phyloP scores from a whole-genome alignment of 352 stramenopile species.

The Phytophthora pinifolia region DNA sequence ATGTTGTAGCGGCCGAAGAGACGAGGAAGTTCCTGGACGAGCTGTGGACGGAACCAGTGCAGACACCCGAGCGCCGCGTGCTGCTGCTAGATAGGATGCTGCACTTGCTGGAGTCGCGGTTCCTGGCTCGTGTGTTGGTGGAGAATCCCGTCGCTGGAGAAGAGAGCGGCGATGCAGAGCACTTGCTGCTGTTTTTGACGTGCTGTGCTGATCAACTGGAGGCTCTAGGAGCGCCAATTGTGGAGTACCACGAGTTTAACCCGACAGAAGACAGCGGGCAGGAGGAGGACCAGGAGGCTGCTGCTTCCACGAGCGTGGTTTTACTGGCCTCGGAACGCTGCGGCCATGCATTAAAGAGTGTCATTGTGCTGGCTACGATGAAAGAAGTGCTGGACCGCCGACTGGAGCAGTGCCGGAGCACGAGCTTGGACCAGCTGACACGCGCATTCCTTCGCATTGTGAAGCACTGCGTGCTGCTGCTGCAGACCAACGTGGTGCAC shows the following conservation, averaged over 20 bases:
- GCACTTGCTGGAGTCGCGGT: constrained; percentile 62
- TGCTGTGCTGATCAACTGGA: constrained; percentile 61
- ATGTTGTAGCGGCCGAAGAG: constrained; percentile 37
- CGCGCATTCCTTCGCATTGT: constrained; percentile 47
- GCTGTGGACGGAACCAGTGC: constrained; percentile 24
- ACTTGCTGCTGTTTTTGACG: constrained; percentile 48
- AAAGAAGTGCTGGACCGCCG: constrained; percentile 53
- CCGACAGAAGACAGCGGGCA: constrained; percentile 5
- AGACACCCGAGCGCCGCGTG: constrained; percentile 29
- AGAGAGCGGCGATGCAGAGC: constrained; percentile 12
- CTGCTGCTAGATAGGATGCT: constrained; percentile 51
- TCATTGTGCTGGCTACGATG: constrained; percentile 64
- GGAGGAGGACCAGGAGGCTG: constrained; percentile 19
- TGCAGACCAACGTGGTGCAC: constrained; percentile 72
- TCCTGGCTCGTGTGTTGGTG: constrained; percentile 48
- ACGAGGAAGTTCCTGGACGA: constrained; percentile 36
- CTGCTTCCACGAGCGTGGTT: constrained; percentile 61
- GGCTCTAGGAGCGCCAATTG: constrained; percentile 53
- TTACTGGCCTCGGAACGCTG: constrained; percentile 75
- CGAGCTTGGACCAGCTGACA: constrained; percentile 7
- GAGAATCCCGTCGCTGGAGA: constrained; percentile 25
- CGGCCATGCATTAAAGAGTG: constrained; percentile 65
- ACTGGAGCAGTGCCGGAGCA: constrained; percentile 25
- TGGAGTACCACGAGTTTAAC: constrained; percentile 35
- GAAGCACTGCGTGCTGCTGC: constrained; percentile 55